These are phyloP conservation scores for Copromyces sp. DNA, from an alignment of 495 filamentous ascomycete genomes.

Conservation along the genomic window DNA sequence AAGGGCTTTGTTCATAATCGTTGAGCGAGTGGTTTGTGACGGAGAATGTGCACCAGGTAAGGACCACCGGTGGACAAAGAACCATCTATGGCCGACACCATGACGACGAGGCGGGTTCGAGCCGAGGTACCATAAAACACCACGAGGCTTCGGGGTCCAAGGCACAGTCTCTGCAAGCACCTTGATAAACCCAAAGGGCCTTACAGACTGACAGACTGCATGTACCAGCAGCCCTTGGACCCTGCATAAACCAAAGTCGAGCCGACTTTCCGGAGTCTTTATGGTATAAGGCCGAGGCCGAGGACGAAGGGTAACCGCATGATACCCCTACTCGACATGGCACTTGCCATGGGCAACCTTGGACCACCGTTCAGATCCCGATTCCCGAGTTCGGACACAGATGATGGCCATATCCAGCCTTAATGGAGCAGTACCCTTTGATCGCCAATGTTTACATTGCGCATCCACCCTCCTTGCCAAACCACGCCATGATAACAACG, in stretches of 20 bases:
- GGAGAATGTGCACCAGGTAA: not conserved
- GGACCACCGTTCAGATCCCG: not conserved
- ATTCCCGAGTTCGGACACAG: not conserved
- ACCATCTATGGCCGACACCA: not conserved
- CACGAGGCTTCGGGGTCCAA: not conserved
- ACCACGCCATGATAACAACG: not conserved
- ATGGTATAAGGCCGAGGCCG: not conserved
- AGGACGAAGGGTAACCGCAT: not conserved
- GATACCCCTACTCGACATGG: not conserved
- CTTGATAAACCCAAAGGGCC: not conserved
- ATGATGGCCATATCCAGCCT: not conserved
- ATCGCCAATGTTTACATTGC: not conserved
- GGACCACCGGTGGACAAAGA: not conserved
- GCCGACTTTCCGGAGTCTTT: not conserved
- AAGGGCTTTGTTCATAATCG: not conserved
- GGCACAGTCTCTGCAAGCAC: not conserved
- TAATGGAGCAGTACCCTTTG: not conserved
- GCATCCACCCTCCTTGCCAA: not conserved
- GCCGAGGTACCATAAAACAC: not conserved
- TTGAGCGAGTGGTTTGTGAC: not conserved
- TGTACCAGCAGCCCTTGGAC: not conserved
- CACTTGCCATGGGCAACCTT: not conserved
- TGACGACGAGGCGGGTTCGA: not conserved
- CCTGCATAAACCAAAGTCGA: not conserved
- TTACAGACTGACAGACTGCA: not conserved